A percentile compares a stretch with the other conserved stretches of the same genome.
Evolutionary conservation across 2,329 filamentous ascomycete genomes (phyloP).

Genomic region (Fusarium verrucosum): DNA sequence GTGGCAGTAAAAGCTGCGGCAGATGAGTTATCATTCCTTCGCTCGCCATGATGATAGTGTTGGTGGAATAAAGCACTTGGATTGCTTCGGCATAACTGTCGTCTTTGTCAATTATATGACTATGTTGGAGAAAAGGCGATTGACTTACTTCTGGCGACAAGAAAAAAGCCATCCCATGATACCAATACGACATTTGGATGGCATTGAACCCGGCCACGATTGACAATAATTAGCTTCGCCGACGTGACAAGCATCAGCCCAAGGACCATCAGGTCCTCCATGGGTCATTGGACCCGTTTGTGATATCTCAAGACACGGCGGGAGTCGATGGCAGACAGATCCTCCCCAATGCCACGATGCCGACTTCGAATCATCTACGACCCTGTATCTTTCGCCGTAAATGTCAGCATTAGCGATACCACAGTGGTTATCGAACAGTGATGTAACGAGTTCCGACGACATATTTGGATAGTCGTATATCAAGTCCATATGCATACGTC

Average conservation of each 20-base stretch:
- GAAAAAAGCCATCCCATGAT: neutral
- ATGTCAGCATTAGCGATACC: neutral
- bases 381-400: neutral
- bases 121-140: neutral
- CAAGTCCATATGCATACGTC: neutral
- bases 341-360: neutral
- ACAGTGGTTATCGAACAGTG: neutral
- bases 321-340: neutral
- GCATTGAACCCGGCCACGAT: neutral
- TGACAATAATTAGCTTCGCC: neutral
- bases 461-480: neutral
- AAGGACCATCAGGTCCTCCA: neutral
- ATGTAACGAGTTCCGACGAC: fast-evolving
- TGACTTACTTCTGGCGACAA: neutral
- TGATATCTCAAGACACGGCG: neutral
- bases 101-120: too few species aligned
- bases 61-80: conserved; percentile 5
- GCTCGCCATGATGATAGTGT: neutral
- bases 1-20: neutral
- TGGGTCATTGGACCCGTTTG: neutral
- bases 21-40: neutral
- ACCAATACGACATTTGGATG: neutral
- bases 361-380: neutral
- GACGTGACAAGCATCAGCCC: neutral
- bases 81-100: conserved; percentile 10